Evolutionary conservation across 495 filamentous ascomycete species (phyloP), one percentile per base, ranked within the genome.

Genomic region (Hypoxylon fragiforme): DNA sequence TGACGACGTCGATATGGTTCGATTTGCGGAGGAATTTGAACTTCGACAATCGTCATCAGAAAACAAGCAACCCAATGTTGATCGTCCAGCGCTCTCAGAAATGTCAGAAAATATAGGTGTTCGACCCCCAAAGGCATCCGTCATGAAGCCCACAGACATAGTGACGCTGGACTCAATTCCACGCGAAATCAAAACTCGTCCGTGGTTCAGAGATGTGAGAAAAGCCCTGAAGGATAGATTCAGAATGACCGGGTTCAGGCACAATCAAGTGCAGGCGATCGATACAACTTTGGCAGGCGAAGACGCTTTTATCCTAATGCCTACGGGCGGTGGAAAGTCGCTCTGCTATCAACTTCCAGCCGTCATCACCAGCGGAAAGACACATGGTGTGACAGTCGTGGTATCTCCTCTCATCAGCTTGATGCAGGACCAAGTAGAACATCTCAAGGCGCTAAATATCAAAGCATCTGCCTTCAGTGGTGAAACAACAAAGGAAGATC

Each of bases 271-370:
- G 7, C 89, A 96, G 69, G 94, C 94, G 5, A 94, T 99, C 69
- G 96, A 97, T 70, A 87, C 92, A 6, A 96, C 94, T 0, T 73
- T 99, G 30, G 75, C 73, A 24, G 92, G 91, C 0, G 86, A 92
- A 58, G 91, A 97, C 70, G 84, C 85, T 0, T 97, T 99, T 65
- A 87, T 97, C 11, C 71, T 97, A 18, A 97, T 99, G 94, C 95
- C 94, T 20, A 99, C 94, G 2, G 94, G 95, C 34, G 95, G 94
- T 42, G 94, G 94, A 12, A 98, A 99, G 66, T 96, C 91, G 9
- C 76, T 99, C 7, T 97, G 95, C 68, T 99, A 97, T 67, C 94
- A 99, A 62, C 74, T 99, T 12, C 95, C 94, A 6, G 89, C 95
- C 18, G 77, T 97, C 18, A 76, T 97, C n/a, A 79, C 71, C 9